phyloP scores from a whole-genome alignment of 2,329 filamentous ascomycete genomes.

The Penicillium sp. region DNA sequence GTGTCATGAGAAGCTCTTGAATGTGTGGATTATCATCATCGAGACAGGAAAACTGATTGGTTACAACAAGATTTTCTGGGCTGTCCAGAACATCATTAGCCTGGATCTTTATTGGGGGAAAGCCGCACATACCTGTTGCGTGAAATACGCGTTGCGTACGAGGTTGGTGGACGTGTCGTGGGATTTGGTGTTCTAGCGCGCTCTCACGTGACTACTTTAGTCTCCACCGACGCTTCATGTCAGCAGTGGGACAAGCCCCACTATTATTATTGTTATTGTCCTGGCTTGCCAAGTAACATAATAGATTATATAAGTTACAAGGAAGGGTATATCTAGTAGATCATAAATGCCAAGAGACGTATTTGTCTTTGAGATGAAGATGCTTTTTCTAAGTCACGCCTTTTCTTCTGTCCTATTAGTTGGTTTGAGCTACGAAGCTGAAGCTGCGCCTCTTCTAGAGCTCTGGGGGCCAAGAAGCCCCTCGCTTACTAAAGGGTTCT shows the following conservation, averaged over 20 bases:
- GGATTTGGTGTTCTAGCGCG: not conserved
- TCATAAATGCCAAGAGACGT: not conserved
- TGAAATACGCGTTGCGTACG: not conserved
- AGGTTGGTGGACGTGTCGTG: not conserved
- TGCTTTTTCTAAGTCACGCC: too few species aligned
- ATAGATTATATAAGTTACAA: not conserved
- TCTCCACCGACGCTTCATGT: not conserved
- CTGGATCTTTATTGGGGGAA: not conserved
- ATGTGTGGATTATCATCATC: constrained; percentile 39
- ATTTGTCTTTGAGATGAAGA: too few species aligned
- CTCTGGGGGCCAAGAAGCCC: too few species aligned
- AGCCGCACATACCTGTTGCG: not conserved
- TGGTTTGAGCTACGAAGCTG: too few species aligned
- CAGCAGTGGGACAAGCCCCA: not conserved
- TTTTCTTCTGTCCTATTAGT: too few species aligned
- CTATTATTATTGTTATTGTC: not conserved
- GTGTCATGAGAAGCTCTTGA: constrained; percentile 41
- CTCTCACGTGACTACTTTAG: not conserved
- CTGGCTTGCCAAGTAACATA: not conserved
- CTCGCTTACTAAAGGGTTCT: too few species aligned
- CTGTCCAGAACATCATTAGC: not conserved
- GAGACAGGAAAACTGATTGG: constrained; percentile 25
- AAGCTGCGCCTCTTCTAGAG: too few species aligned
- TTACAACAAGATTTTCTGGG: not conserved
- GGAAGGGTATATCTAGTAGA: too few species aligned